These are phyloP conservation scores for Pichia sp. DNA, from an alignment of 1,139 yeast genomes.

Conservation along the genomic window DNA sequence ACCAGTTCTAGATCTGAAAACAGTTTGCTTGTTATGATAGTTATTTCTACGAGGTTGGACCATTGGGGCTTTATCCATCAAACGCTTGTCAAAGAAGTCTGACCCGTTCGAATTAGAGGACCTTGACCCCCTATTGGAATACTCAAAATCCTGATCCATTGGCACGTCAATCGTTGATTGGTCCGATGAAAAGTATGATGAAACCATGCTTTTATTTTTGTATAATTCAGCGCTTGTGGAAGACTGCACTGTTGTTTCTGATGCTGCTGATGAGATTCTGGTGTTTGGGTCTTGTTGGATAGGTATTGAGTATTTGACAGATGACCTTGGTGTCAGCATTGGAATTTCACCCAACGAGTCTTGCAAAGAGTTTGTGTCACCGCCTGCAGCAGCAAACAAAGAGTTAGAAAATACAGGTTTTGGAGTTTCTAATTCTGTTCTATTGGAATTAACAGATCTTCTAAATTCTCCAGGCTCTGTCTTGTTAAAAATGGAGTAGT, in stretches of 20 bases:
- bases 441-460: slow-evolving; percentile 31
- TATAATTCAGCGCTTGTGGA: slow-evolving; percentile 7
- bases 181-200: slow-evolving; percentile 21
- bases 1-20: slow-evolving; percentile 32
- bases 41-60: slow-evolving; percentile 34
- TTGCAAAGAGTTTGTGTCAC: slow-evolving; percentile 20
- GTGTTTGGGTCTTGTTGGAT: slow-evolving; percentile 11
- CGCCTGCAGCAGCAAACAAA: slow-evolving; percentile 57
- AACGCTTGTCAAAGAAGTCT: slow-evolving; percentile 14
- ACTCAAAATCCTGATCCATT: slow-evolving; percentile 23
- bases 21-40: slow-evolving; percentile 30
- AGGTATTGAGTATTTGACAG: slow-evolving; percentile 13
- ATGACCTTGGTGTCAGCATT: slow-evolving; percentile 21
- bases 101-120: slow-evolving; percentile 8
- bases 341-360: slow-evolving; percentile 25
- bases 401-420: slow-evolving; percentile 62
- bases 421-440: slow-evolving; percentile 53
- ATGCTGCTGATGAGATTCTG: slow-evolving; percentile 15
- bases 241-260: slow-evolving; percentile 15
- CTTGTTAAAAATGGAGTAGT: slow-evolving; percentile 18
- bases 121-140: slow-evolving; percentile 6
- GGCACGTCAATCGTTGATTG: slow-evolving; percentile 18
- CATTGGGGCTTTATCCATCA: slow-evolving; percentile 20
- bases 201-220: slow-evolving; percentile 18
- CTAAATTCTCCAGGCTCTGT: slow-evolving; percentile 30